Percentiles rank a stretch among this genome's conserved stretches.
These are phyloP conservation scores for Violaceomyces palustris DNA, from an alignment of 1,284 basidiomycete genomes.

Conservation along the genomic window DNA sequence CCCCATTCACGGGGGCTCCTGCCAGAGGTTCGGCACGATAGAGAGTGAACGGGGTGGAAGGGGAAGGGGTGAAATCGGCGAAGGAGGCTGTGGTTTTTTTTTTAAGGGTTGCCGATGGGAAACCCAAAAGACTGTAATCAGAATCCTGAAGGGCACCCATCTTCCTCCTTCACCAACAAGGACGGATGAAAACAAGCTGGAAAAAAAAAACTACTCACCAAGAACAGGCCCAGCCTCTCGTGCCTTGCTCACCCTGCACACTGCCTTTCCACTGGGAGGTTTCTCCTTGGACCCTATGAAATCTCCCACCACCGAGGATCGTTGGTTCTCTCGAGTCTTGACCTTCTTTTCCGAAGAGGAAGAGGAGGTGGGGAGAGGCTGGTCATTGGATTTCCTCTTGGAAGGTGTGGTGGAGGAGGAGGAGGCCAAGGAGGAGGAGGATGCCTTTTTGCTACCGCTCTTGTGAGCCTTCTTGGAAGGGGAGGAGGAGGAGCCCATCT, in stretches of 20 bases:
- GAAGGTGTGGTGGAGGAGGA: not conserved
- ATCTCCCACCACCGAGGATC: no score
- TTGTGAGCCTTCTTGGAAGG: slow-evolving; percentile 25
- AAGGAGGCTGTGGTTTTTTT: no score
- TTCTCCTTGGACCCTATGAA: no score
- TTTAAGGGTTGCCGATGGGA: no score
- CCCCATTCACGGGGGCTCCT: slow-evolving; percentile 14
- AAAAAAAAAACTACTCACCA: no score
- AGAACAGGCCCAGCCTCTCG: slow-evolving; percentile 17
- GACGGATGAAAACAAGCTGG: no score
- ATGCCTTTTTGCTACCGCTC: slow-evolving; percentile 1
- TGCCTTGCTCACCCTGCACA: slow-evolving; percentile 6
- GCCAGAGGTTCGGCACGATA: slow-evolving; percentile 27
- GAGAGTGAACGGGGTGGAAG: slow-evolving; percentile 23
- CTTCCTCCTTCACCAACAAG: no score
- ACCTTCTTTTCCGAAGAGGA: no score
- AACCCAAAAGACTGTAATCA: no score
- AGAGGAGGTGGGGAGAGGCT: no score
- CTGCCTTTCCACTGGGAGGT: slow-evolving; percentile 22
- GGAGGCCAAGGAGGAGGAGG: slow-evolving; percentile 6
- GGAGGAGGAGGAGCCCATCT: not conserved
- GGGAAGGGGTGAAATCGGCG: slow-evolving; percentile 23
- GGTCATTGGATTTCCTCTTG: slow-evolving; percentile 9
- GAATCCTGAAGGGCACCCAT: no score
- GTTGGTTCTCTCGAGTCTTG: no score